Conservation (phyloP, 805 yeast genomes). For the Cyberlindnera nakhonratchasimensis region DNA sequence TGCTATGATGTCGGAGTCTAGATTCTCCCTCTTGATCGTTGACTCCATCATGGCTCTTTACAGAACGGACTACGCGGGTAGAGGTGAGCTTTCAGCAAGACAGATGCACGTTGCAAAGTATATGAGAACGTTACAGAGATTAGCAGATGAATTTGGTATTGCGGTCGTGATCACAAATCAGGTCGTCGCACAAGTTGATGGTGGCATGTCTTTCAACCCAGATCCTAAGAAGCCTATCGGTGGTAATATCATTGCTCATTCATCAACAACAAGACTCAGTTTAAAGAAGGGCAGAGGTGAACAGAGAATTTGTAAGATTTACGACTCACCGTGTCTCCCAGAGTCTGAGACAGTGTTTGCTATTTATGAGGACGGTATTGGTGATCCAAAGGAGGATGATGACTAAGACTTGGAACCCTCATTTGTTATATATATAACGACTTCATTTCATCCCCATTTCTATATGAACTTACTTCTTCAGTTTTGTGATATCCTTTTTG, state of each 20-base stretch:
- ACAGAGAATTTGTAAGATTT: conserved; percentile 89
- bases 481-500: background rate
- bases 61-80: conserved; percentile 90
- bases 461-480: too few species aligned
- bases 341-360: conserved; percentile 95
- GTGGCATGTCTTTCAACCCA: conserved; percentile 75
- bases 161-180: conserved; percentile 96
- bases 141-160: conserved; percentile 97
- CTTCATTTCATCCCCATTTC: too few species aligned
- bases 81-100: conserved; percentile 94
- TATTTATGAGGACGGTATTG: conserved; percentile 93
- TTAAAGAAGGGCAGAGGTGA: conserved; percentile 90
- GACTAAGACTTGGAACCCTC: conserved; percentile 10
- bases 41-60: conserved; percentile 96
- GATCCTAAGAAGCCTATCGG: conserved; percentile 99
- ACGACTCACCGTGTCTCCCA: conserved; percentile 95
- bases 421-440: background rate
- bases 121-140: conserved; percentile 84
- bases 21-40: conserved; percentile 87
- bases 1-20: conserved; percentile 90
- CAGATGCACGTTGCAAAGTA: conserved; percentile 92
- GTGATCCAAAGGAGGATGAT: conserved; percentile 77
- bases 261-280: conserved; percentile 89
- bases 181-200: conserved; percentile 97
- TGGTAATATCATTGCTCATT: conserved; percentile 95